Evolutionary conservation across 1,284 basidiomycete genomes (phyloP), one percentile per base, ranked within the genome.

Genomic region (Marasmius sp.): DNA sequence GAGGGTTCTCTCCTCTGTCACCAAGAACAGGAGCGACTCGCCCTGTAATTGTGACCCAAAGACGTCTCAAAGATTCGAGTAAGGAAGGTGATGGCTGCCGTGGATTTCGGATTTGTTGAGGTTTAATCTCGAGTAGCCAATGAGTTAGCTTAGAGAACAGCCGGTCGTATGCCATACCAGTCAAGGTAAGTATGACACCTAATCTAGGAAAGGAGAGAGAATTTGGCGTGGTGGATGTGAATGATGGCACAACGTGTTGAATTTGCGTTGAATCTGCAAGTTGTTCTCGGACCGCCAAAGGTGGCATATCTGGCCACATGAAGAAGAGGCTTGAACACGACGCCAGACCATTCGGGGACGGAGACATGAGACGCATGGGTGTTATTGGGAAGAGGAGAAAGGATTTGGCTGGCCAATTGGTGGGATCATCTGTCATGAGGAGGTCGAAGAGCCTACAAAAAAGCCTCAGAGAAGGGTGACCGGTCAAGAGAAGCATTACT

Each of bases 101-200:
- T 14, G 57, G 57, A n/a, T 36, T 33, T 54, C 20, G 34, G 1
- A n/a, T 14, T 10, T n/a, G 12, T 33, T 50, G 34, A 14, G 47
- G 57, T 11, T 37, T 51, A 38, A 58, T 53, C n/a, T 57, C 62
- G 34, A 64, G 39, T 14, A 64, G 50, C 62, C 62, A 64, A 34
- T 60, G 49, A 9, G 59, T 45, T 10, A 64, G 54, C 3, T 47
- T 49, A 38, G 27, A n/a, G 27, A 64, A 55, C 16, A 49, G 12
- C n/a, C 50, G 50, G 33, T 57, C 48, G 45, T 64, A 64, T 2
- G 58, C 16, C 8, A 58, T 61, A 20, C 56, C 58, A 6, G 62
- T 49, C n/a, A 39, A 49, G 6, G 37, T 2, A 9, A 55, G 47
- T 0, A 64, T 38, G 14, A 34, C 53, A 6, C 62, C 59, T 11